A percentile compares a stretch with the other conserved stretches of the same genome.
phyloP scores from a whole-genome alignment of 345 rosid genomes.

The Excoecaria agallocha region DNA sequence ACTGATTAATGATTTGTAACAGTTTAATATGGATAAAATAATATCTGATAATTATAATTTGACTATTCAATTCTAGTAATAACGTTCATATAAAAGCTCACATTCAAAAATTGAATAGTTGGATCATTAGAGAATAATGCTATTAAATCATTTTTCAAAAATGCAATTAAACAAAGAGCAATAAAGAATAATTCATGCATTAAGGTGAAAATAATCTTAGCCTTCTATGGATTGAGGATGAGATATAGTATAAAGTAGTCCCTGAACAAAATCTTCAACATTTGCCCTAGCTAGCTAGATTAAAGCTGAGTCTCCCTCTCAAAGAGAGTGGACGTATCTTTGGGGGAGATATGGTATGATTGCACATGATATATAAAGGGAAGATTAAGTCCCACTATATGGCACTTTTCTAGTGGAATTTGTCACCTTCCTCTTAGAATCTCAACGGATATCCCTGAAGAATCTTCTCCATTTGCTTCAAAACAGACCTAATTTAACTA shows the following conservation, averaged over 20 bases:
- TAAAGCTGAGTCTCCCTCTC: too few species aligned
- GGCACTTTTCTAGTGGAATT: constrained; percentile 6
- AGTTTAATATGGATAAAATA: too few species aligned
- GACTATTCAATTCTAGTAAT: too few species aligned
- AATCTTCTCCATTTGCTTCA: constrained; percentile 15
- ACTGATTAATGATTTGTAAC: too few species aligned
- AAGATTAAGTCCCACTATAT: constrained; percentile 5
- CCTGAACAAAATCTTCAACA: not conserved
- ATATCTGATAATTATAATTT: too few species aligned
- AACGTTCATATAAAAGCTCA: too few species aligned
- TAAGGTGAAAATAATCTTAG: too few species aligned
- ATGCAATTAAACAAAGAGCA: too few species aligned
- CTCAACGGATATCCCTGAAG: constrained; percentile 14
- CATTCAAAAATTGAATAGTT: too few species aligned
- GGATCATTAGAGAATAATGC: too few species aligned
- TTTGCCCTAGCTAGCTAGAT: not conserved
- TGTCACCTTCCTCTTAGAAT: constrained; percentile 16
- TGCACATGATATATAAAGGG: constrained; percentile 4
- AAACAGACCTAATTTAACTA: not conserved
- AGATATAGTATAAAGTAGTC: not conserved
- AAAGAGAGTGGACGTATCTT: not conserved
- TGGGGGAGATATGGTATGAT: constrained; percentile 4
- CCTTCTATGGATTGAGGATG: not conserved
- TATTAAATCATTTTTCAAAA: too few species aligned
- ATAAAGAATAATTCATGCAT: too few species aligned